Conservation (phyloP, 345 rosid species). For the Eucalyptus victrix region DNA sequence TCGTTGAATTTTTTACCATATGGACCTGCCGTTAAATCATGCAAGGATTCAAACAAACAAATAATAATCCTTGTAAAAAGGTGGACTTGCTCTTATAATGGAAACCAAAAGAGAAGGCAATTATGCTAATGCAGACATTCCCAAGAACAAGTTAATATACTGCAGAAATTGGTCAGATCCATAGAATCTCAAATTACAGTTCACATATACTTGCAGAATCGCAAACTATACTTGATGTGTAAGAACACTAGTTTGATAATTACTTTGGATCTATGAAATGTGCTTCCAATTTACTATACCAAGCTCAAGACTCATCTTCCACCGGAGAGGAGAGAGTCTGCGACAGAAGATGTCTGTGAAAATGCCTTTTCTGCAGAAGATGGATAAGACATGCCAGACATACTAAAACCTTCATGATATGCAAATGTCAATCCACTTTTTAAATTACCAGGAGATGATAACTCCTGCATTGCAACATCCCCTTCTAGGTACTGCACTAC, state of each 20-base stretch:
- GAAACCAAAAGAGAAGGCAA: not conserved
- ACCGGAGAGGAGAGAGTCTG: not conserved
- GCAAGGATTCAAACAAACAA: not conserved
- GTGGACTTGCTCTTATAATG: not conserved
- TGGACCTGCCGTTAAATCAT: not conserved
- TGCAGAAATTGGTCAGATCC: not conserved
- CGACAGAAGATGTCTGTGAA: not conserved
- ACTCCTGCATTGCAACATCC: not conserved
- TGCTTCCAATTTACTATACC: not conserved
- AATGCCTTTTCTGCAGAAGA: not conserved
- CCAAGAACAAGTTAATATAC: not conserved
- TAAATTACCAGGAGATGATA: not conserved
- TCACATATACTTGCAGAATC: not conserved
- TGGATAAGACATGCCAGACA: not conserved
- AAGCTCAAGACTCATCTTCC: not conserved
- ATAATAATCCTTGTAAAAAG: not conserved
- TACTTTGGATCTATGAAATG: not conserved
- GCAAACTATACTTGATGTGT: not conserved
- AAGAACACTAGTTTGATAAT: not conserved
- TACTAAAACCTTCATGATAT: not conserved
- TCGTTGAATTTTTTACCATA: not conserved
- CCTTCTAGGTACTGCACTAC: conserved; percentile 2
- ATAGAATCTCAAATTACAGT: not conserved
- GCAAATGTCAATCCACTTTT: not conserved
- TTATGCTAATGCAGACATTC: not conserved